phyloP scores from a whole-genome alignment of 2,329 filamentous ascomycete genomes.

The Pseudopyrenochaeta lycopersici region DNA sequence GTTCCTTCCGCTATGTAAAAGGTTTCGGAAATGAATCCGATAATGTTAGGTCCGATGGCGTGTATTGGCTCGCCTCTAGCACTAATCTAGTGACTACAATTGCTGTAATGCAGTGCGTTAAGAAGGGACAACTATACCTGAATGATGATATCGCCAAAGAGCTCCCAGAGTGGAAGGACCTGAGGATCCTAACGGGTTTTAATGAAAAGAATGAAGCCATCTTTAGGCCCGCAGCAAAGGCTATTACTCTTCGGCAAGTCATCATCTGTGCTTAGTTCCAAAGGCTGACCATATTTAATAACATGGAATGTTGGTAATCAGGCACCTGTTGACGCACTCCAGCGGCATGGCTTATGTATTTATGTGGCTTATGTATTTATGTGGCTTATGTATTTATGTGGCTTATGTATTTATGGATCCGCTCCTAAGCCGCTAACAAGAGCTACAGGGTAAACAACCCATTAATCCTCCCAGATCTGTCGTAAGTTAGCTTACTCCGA shows the following conservation, averaged over 20 bases:
- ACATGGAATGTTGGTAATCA: too few relatives aligned
- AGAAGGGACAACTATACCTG: conserved; percentile 21
- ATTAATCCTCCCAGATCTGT: too few relatives aligned
- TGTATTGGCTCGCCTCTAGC: conserved; percentile 40
- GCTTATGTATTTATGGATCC: too few relatives aligned
- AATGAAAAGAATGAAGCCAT: conserved; percentile 1
- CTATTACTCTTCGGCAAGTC: conserved; percentile 3
- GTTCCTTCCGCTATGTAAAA: not conserved
- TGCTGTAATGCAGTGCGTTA: conserved; percentile 26
- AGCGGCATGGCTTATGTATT: too few relatives aligned
- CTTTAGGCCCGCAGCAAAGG: not conserved
- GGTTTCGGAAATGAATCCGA: not conserved
- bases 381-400: too few relatives aligned
- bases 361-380: too few relatives aligned
- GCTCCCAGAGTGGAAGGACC: conserved; percentile 21
- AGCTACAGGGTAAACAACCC: too few relatives aligned
- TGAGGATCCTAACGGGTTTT: conserved; percentile 8
- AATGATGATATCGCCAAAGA: conserved; percentile 15
- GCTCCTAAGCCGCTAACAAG: too few relatives aligned
- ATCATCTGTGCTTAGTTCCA: not conserved
- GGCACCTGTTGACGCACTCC: too few relatives aligned
- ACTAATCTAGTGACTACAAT: conserved; percentile 27
- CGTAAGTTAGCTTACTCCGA: too few relatives aligned
- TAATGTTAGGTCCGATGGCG: not conserved
- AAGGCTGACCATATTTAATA: too few relatives aligned